A percentile compares a stretch with the other conserved stretches of the same genome.
These are phyloP conservation scores for Starmerella floris DNA, from an alignment of 805 yeast species.

Conservation along the genomic window DNA sequence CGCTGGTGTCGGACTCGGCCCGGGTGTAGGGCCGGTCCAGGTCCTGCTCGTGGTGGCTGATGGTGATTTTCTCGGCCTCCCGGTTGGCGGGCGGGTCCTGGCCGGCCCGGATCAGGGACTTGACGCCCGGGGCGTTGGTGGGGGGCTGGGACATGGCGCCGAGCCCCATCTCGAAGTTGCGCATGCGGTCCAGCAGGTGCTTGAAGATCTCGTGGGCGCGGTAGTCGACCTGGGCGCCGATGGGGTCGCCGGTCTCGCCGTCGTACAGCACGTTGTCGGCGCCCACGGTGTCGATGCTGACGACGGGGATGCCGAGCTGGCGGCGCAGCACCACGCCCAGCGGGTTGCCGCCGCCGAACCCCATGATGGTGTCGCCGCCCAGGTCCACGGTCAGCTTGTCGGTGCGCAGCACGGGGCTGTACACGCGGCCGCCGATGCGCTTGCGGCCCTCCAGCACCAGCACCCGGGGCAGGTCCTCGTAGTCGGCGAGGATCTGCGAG, in stretches of 20 bases:
- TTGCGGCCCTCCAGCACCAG: slow-evolving; percentile 31
- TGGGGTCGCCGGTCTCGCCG: slow-evolving; percentile 26
- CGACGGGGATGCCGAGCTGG: slow-evolving; percentile 32
- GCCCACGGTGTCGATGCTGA: slow-evolving; percentile 24
- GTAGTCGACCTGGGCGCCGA: slow-evolving; percentile 23
- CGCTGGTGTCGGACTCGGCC: slow-evolving; percentile 7
- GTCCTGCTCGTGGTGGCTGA: slow-evolving; percentile 29
- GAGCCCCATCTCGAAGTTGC: slow-evolving; percentile 26
- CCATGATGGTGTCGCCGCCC: slow-evolving; percentile 31
- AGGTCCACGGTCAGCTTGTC: slow-evolving; percentile 27
- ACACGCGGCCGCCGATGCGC: slow-evolving; percentile 33
- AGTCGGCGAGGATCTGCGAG: slow-evolving; percentile 23
- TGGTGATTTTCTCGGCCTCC: slow-evolving; percentile 26
- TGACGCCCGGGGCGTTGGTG: slow-evolving; percentile 29
- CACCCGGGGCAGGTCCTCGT: slow-evolving; percentile 31
- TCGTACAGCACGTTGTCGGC: slow-evolving; percentile 25
- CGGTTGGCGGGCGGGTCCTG: slow-evolving; percentile 29
- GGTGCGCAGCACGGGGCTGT: slow-evolving; percentile 23
- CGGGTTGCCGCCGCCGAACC: slow-evolving; percentile 33
- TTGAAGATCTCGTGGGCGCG: slow-evolving; percentile 28
- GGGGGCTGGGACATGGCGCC: slow-evolving; percentile 14
- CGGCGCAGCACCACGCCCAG: slow-evolving; percentile 30
- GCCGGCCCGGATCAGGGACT: slow-evolving; percentile 28
- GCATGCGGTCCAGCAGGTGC: slow-evolving; percentile 29
- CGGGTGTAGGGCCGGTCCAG: slow-evolving; percentile 25